Percentiles rank a stretch among this genome's conserved stretches.
These are phyloP conservation scores for Plasmodium knowlesi DNA, from an alignment of 169 alveolate species.

Conservation along the genomic window DNA sequence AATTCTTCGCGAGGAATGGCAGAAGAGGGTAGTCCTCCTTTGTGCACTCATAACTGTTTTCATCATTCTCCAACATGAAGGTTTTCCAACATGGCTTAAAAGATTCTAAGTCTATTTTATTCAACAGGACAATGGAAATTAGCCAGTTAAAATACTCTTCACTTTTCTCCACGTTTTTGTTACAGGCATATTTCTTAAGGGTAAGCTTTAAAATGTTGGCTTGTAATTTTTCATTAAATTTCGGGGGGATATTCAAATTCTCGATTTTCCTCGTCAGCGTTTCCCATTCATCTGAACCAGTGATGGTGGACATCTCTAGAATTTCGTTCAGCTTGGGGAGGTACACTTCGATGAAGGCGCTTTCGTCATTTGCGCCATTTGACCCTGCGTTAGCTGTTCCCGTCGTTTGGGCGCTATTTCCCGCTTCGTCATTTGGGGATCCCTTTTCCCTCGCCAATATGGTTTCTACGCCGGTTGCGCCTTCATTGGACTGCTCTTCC, in stretches of 20 bases:
- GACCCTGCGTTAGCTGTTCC: neutral
- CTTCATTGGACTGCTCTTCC: neutral
- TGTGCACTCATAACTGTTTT: constrained; percentile 65
- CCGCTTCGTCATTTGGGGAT: neutral
- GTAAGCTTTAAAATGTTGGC: constrained; percentile 41
- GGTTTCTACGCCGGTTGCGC: neutral
- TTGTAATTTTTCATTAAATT: constrained; percentile 66
- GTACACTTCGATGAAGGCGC: constrained; percentile 40
- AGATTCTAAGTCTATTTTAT: constrained; percentile 57
- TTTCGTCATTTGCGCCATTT: neutral
- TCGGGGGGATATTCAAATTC: constrained; percentile 34
- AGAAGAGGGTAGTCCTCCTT: constrained; percentile 69
- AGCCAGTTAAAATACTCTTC: constrained; percentile 40
- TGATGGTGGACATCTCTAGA: constrained; percentile 40
- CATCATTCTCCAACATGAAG: constrained; percentile 54
- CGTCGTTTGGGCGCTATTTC: neutral
- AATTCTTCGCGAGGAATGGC: constrained; percentile 54
- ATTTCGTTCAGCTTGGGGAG: constrained; percentile 63
- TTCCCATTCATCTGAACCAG: constrained; percentile 30
- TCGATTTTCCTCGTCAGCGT: constrained; percentile 54
- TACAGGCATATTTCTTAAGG: constrained; percentile 73
- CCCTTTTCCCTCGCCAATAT: neutral
- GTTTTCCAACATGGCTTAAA: constrained; percentile 73
- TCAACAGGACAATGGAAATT: constrained; percentile 19
- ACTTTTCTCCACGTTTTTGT: constrained; percentile 64